Conservation (phyloP, 306 rosid genomes). For the Quercus glauca region DNA sequence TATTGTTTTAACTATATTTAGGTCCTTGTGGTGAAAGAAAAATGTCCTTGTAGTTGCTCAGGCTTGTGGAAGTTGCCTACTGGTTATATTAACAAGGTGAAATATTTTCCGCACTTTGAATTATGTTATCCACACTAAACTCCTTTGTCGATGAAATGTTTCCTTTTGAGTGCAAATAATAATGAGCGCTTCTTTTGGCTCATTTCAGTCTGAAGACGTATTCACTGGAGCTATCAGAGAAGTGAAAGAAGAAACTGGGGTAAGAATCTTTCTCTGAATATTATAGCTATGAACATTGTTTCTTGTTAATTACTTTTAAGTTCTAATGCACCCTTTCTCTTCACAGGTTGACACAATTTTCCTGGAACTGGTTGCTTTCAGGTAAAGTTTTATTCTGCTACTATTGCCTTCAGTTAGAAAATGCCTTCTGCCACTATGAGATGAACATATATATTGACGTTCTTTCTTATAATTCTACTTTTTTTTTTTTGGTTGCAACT, state of each 20-base stretch:
- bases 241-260: conserved; percentile 58
- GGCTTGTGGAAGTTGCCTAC: conserved; percentile 43
- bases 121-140: neutral
- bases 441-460: too few species aligned
- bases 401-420: too few species aligned
- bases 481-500: neutral
- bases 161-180: neutral
- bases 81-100: conserved; percentile 44
- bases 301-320: neutral
- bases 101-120: neutral
- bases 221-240: conserved; percentile 37
- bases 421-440: too few species aligned
- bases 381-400: conserved; percentile 13
- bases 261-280: conserved; percentile 11
- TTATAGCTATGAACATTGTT: neutral
- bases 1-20: neutral
- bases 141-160: neutral
- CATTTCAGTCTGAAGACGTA: conserved; percentile 38
- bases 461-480: neutral
- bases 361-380: conserved; percentile 47
- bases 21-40: conserved; percentile 51
- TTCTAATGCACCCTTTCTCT: neutral
- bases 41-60: conserved; percentile 33
- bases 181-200: neutral
- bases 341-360: conserved; percentile 40